These are phyloP conservation scores for Fusarium goolgardi DNA, from an alignment of 2,329 filamentous ascomycete genomes.

Conservation along the genomic window DNA sequence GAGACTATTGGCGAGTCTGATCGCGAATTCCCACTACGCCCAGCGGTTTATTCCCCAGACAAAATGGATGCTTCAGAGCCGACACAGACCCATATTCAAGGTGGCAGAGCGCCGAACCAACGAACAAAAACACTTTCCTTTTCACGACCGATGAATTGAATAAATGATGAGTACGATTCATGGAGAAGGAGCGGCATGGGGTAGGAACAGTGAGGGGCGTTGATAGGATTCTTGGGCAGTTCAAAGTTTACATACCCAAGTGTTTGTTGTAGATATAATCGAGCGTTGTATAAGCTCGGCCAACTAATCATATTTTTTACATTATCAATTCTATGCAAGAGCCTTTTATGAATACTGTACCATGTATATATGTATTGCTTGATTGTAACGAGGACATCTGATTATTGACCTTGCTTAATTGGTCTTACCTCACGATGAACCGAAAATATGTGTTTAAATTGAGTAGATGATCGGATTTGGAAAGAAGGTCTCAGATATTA, in stretches of 20 bases:
- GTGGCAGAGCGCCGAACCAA: conserved; percentile 28
- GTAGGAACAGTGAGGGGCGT: neutral
- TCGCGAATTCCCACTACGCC: conserved; percentile 28
- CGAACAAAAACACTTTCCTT: conserved; percentile 22
- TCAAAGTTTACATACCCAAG: conserved; percentile 19
- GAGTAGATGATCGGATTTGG: neutral
- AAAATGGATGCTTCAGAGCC: conserved; percentile 33
- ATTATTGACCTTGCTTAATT: neutral
- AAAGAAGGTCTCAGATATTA: neutral
- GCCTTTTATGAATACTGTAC: neutral
- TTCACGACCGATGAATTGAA: conserved; percentile 13
- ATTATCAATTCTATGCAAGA: neutral
- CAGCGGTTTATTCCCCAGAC: conserved; percentile 21
- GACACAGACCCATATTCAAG: conserved; percentile 44
- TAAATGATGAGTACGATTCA: neutral
- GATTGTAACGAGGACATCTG: neutral
- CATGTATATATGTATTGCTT: neutral
- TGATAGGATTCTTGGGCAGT: neutral
- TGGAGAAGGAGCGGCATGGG: neutral
- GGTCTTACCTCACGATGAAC: neutral
- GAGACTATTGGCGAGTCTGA: conserved; percentile 6
- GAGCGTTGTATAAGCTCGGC: neutral
- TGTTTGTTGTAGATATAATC: neutral
- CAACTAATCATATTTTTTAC: conserved; percentile 2
- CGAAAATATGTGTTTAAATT: neutral